Conservation (phyloP, 2,329 filamentous ascomycete genomes). For the Ophiostoma piceae region DNA sequence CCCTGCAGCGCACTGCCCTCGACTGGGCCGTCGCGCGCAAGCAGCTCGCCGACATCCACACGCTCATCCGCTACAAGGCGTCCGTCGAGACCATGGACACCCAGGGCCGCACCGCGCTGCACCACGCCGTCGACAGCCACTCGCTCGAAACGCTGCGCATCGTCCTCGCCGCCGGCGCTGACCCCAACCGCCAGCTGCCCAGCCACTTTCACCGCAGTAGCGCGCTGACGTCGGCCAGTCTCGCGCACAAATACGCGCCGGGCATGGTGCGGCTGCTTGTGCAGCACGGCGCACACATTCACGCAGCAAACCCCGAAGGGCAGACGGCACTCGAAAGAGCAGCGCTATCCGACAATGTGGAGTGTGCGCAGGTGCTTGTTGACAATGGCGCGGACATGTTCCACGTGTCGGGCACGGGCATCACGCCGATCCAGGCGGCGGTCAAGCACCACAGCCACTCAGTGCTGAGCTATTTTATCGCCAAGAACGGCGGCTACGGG, state of each 20-base stretch:
- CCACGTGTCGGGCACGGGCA: not conserved
- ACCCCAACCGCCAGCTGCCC: not conserved
- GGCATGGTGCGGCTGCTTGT: not conserved
- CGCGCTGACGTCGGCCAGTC: not conserved
- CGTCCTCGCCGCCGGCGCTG: not conserved
- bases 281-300: constrained; percentile 1
- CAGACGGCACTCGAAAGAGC: constrained; percentile 3
- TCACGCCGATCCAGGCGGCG: not conserved
- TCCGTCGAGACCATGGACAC: not conserved
- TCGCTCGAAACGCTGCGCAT: not conserved
- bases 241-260: not conserved
- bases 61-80: not conserved
- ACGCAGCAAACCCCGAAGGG: not conserved
- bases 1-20: not conserved
- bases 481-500: not conserved
- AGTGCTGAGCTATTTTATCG: not conserved
- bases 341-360: not conserved
- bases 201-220: constrained; percentile 8
- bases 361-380: not conserved
- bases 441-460: not conserved
- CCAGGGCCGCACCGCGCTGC: not conserved
- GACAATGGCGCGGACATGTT: not conserved
- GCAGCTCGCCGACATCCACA: not conserved
- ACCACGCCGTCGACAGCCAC: constrained; percentile 7
- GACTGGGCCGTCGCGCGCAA: constrained; percentile 14